A percentile compares a stretch with the other conserved stretches of the same genome.
phyloP scores from a whole-genome alignment of 257 asterid species.

The Oldenlandia corymbosa region DNA sequence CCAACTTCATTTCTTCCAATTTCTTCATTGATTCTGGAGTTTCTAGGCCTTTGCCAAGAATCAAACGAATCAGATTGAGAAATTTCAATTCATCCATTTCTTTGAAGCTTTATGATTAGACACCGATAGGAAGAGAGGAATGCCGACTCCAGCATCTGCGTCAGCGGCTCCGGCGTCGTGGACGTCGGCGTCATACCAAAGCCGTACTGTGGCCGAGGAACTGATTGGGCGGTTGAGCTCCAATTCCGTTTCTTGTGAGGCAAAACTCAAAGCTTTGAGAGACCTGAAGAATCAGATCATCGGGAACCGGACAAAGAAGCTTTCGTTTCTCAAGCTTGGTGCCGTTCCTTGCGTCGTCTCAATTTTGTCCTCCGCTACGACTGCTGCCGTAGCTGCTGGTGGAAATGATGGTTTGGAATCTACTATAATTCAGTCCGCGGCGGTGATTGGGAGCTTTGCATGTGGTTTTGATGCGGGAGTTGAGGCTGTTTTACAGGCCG shows the following conservation, averaged over 20 bases:
- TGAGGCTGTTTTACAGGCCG: constrained; percentile 79
- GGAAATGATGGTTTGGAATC: constrained; percentile 36
- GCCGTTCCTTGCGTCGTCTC: constrained; percentile 73
- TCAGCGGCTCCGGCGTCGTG: constrained; percentile 10
- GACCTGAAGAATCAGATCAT: constrained; percentile 87
- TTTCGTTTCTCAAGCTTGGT: constrained; percentile 68
- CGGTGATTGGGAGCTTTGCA: constrained; percentile 85
- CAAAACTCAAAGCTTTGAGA: constrained; percentile 65
- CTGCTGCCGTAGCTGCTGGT: constrained; percentile 18
- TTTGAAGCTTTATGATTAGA: not conserved
- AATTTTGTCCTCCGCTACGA: constrained; percentile 40
- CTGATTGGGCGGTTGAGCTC: constrained; percentile 57
- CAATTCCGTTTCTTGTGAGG: constrained; percentile 30
- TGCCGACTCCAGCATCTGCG: constrained; percentile 21
- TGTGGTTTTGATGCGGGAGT: constrained; percentile 84
- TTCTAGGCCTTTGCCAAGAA: too few species aligned
- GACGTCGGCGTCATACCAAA: constrained; percentile 20
- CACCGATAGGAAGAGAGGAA: not conserved
- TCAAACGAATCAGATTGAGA: too few species aligned
- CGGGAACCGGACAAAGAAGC: constrained; percentile 85
- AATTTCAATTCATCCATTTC: too few species aligned
- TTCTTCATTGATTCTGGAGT: too few species aligned
- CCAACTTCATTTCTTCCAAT: too few species aligned
- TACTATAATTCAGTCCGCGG: constrained; percentile 66
- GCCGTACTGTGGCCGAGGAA: constrained; percentile 52